Evolutionary conservation across 305 asterid genomes (phyloP).

Genomic region (Fraxinus ornus): DNA sequence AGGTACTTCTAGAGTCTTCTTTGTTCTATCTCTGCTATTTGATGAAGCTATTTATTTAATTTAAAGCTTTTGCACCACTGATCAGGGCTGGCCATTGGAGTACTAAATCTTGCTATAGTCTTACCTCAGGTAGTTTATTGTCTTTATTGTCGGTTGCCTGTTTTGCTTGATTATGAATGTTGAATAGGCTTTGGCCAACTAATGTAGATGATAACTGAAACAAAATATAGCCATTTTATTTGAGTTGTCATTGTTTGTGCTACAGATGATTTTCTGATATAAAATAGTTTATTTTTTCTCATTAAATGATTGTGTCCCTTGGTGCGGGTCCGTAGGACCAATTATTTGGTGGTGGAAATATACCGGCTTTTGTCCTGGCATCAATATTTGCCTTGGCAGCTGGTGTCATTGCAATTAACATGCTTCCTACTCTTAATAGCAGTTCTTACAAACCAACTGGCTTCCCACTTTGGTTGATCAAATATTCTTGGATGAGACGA

Average conservation of each 20-base stretch:
- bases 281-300: not conserved
- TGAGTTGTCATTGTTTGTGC: not conserved
- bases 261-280: not conserved
- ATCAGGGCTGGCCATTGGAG: slow-evolving; percentile 99
- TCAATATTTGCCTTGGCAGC: slow-evolving; percentile 77
- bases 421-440: slow-evolving; percentile 70
- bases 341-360: slow-evolving; percentile 94
- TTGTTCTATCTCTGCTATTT: slow-evolving; percentile 18
- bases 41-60: slow-evolving; percentile 17
- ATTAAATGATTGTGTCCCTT: slow-evolving; percentile 89
- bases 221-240: not conserved
- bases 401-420: slow-evolving; percentile 67
- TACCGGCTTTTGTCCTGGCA: slow-evolving; percentile 92
- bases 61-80: slow-evolving; percentile 20
- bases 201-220: not conserved
- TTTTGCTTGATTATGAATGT: slow-evolving; percentile 4
- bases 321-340: slow-evolving; percentile 99
- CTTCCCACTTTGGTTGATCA: slow-evolving; percentile 79
- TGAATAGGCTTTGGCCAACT: not conserved
- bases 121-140: slow-evolving; percentile 77
- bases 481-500: not conserved
- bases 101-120: slow-evolving; percentile 94
- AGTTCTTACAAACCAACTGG: slow-evolving; percentile 66
- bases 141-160: not conserved
- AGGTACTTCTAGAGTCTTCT: slow-evolving; percentile 46